Evolutionary conservation across 371 early-diverging fungal species (phyloP), one percentile per base, ranked within the genome.

Genomic region (Lichtheimia ornata): DNA sequence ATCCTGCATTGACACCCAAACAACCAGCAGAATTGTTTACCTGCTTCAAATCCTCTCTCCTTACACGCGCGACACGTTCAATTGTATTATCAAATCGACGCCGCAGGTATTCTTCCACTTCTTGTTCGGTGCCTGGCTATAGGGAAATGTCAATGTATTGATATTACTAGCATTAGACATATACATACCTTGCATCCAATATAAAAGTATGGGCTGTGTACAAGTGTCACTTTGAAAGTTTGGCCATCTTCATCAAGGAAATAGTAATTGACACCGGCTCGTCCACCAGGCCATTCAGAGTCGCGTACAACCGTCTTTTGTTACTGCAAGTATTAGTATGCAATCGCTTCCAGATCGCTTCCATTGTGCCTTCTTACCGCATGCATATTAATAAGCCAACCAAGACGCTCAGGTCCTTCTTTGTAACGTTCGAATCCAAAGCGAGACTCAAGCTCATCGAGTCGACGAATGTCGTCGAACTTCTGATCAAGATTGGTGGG

Each of bases 381-480:
- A 55, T 95, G 93, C 86, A 97, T 95, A 73, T 98, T 98, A 28
- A 96, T 85, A 50, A 98, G 79, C 97, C 97, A 98, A 1, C 99
- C 99, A 15, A 96, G 72, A 30, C 84, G 84, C 47, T 81, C 81
- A 15, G 90, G 88, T 0, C 95, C 95, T 50, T 93, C 93, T 22
- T 87, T 85, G 68, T 89, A 91, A 54, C 88, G 77, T 13, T 74
- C 68, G 64, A 95, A 96, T 9, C 96, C 95, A 66, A 97, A 83
- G 56, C 82, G 81, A n/a, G 74, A 76, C 65, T 96, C 95, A 42
- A 96, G 69, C 58, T 75, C 86, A 68, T 91, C 82, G 18, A 67
- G 64, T 22, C 56, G 57, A 27, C 58, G 59, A 20, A 76, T 64
- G 41, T 81, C 70, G 22, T 74, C 75, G 53, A 81, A 81, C 5